A percentile compares a stretch with the other conserved stretches of the same genome.
phyloP scores from a whole-genome alignment of 129 eudicot species.

The Arctium lappa region DNA sequence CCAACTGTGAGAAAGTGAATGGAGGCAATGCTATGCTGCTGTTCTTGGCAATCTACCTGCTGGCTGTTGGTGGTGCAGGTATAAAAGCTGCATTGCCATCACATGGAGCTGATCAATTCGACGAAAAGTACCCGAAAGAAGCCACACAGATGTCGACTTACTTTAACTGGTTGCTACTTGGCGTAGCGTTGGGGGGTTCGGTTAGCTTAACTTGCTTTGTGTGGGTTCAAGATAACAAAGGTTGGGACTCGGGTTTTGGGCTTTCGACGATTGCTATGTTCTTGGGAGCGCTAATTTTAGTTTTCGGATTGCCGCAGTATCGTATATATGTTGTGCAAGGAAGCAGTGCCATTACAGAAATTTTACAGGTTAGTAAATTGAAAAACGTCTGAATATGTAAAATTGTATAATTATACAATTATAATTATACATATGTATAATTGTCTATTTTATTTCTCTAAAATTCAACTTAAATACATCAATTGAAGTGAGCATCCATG shows the following conservation, averaged over 20 bases:
- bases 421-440: too few relatives aligned
- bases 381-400: too few relatives aligned
- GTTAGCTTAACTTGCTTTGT: slow-evolving; percentile 49
- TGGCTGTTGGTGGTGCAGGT: slow-evolving; percentile 55
- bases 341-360: slow-evolving; percentile 53
- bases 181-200: slow-evolving; percentile 38
- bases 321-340: slow-evolving; percentile 54
- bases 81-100: slow-evolving; percentile 64
- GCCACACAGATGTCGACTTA: slow-evolving; percentile 48
- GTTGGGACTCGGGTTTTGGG: slow-evolving; percentile 61
- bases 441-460: too few relatives aligned
- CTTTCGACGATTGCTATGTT: slow-evolving; percentile 47
- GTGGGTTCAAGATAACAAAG: slow-evolving; percentile 65
- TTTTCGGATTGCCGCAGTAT: slow-evolving; percentile 44
- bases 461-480: too few relatives aligned
- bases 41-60: slow-evolving; percentile 44
- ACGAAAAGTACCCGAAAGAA: slow-evolving; percentile 57
- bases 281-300: slow-evolving; percentile 29
- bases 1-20: slow-evolving; percentile 41
- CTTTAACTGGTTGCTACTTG: slow-evolving; percentile 56
- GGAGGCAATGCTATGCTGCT: slow-evolving; percentile 50
- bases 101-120: slow-evolving; percentile 79
- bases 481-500: too few relatives aligned
- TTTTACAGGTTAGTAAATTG: slow-evolving; percentile 48
- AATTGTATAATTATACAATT: too few relatives aligned